A percentile compares a stretch with the other conserved stretches of the same genome.
These are phyloP conservation scores for Fragaria nilgerrensis DNA, from an alignment of 306 rosid species.

Conservation along the genomic window DNA sequence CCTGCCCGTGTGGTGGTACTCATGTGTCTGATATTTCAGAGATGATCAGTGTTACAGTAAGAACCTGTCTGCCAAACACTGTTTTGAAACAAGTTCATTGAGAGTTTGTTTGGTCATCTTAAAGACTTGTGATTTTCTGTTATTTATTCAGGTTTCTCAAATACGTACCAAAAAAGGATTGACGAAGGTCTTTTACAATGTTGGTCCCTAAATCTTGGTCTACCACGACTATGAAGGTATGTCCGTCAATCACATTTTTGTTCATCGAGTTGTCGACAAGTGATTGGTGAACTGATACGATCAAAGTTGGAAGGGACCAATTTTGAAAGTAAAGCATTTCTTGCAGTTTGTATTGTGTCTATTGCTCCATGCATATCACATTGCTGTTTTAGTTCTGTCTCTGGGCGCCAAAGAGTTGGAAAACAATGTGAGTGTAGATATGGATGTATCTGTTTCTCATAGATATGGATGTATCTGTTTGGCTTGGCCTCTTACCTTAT, in stretches of 20 bases:
- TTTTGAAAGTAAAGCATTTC: neutral
- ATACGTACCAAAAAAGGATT: conserved; percentile 65
- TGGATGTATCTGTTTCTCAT: too few species aligned
- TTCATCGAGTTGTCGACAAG: neutral
- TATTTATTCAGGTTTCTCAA: conserved; percentile 57
- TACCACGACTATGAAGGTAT: neutral
- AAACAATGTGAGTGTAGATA: too few species aligned
- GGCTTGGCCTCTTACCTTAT: too few species aligned
- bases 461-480: too few species aligned
- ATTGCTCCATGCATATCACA: neutral
- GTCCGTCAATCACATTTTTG: neutral
- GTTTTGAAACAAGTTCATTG: neutral
- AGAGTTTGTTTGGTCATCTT: neutral
- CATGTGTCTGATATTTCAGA: conserved; percentile 68
- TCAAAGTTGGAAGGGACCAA: neutral
- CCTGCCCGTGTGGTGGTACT: conserved; percentile 86
- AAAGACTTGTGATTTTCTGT: neutral
- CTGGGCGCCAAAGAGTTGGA: too few species aligned
- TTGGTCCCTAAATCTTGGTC: conserved; percentile 27
- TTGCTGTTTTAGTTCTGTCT: neutral
- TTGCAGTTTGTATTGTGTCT: neutral
- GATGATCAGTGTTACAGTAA: conserved; percentile 47
- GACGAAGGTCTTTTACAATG: conserved; percentile 62
- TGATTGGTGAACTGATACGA: neutral
- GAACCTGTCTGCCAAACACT: conserved; percentile 17